A percentile compares a stretch with the other conserved stretches of the same genome.
These are phyloP conservation scores for Pisolithus sp. DNA, from an alignment of 768 basidiomycete genomes.

Conservation along the genomic window DNA sequence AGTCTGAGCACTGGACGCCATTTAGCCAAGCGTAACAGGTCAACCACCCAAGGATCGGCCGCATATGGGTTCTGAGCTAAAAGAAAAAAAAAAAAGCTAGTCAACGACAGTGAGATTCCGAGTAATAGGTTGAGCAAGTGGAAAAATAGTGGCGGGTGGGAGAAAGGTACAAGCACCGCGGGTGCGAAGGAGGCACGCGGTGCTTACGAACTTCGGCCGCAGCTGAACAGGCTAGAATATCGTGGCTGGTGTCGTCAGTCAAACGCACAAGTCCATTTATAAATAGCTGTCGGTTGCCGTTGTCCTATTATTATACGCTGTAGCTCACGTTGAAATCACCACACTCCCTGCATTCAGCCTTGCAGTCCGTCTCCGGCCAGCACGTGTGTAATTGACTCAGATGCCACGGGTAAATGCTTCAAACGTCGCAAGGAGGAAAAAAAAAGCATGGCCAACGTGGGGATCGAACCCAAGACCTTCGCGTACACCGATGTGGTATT, in stretches of 20 bases:
- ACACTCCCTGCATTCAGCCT: too few species aligned
- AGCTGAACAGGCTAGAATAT: too few species aligned
- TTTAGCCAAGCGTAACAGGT: not conserved
- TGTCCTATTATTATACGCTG: too few species aligned
- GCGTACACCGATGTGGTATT: constrained; percentile 22
- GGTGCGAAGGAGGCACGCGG: not conserved
- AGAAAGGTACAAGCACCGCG: not conserved
- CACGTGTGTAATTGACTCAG: too few species aligned
- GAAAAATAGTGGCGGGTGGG: not conserved
- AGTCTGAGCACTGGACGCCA: constrained; percentile 13
- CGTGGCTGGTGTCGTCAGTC: too few species aligned
- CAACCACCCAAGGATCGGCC: not conserved
- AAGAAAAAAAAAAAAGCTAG: not conserved
- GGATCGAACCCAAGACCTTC: constrained; percentile 3
- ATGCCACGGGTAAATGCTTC: not conserved
- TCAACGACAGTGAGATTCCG: not conserved
- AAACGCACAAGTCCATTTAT: too few species aligned
- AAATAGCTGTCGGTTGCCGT: too few species aligned
- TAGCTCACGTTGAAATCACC: too few species aligned
- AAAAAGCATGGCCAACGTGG: constrained; percentile 1
- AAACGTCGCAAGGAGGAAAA: not conserved
- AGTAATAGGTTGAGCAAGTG: not conserved
- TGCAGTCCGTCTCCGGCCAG: too few species aligned
- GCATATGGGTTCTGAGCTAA: not conserved
- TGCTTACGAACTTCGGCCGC: too few species aligned